Conservation (phyloP, 129 eudicot genomes). For the Flaveria ramosissima region DNA sequence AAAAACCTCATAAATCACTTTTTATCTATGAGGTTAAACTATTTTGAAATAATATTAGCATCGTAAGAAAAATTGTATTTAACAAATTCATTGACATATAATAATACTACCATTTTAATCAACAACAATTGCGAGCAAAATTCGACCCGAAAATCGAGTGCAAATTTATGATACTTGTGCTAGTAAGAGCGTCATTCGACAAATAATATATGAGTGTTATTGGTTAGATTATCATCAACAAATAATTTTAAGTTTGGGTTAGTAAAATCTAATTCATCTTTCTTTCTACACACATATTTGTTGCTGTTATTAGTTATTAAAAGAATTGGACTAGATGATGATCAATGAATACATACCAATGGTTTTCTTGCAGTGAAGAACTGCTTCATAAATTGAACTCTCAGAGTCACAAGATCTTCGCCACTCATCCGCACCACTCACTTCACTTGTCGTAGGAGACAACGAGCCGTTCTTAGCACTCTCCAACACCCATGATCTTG, state of each 20-base stretch:
- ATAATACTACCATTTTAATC: no score
- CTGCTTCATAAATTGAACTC: constrained; percentile 88
- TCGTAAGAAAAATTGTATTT: no score
- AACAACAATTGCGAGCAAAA: no score
- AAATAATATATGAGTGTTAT: no score
- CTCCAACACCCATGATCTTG: constrained; percentile 50
- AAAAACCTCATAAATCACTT: not conserved
- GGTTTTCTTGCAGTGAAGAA: constrained; percentile 92
- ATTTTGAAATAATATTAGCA: not conserved
- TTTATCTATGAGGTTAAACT: not conserved
- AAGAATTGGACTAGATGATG: not conserved
- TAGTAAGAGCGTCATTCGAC: no score
- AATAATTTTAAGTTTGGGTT: no score
- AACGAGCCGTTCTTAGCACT: constrained; percentile 12
- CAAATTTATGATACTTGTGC: no score
- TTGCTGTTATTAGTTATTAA: not conserved
- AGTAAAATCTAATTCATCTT: not conserved
- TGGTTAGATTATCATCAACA: no score
- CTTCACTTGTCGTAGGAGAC: constrained; percentile 62
- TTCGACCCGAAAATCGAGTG: no score
- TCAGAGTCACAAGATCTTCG: constrained; percentile 84
- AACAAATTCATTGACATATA: no score
- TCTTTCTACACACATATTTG: not conserved
- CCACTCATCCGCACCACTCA: constrained; percentile 53
- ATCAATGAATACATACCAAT: constrained; percentile 38